These are phyloP conservation scores for Russula lepida DNA, from an alignment of 768 basidiomycete species.

Conservation along the genomic window DNA sequence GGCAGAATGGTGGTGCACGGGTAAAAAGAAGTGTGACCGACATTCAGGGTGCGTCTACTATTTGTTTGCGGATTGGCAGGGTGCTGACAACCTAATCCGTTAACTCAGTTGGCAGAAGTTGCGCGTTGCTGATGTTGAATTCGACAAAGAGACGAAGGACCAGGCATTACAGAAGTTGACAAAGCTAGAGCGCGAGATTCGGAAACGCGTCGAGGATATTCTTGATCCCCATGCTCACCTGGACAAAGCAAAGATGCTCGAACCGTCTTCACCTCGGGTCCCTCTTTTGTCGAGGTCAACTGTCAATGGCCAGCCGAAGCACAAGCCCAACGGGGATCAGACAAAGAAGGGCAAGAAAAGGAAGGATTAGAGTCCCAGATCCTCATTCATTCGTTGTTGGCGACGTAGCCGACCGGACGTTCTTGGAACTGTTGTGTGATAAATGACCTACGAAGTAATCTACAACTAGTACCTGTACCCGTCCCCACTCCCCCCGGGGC, in stretches of 20 bases:
- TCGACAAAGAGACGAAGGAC: conserved; percentile 71
- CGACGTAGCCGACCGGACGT: neutral
- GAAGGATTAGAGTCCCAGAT: conserved; percentile 9
- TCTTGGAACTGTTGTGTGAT: neutral
- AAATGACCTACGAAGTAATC: conserved; percentile 18
- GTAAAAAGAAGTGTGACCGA: conserved; percentile 66
- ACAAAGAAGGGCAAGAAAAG: conserved; percentile 22
- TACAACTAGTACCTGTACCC: conserved; percentile 21
- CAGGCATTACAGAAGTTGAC: conserved; percentile 58
- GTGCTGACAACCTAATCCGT: conserved; percentile 12
- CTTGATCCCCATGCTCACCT: conserved; percentile 27
- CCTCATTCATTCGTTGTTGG: neutral
- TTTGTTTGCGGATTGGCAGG: neutral
- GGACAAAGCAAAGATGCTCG: conserved; percentile 1
- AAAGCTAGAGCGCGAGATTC: conserved; percentile 67
- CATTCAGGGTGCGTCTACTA: conserved; percentile 54
- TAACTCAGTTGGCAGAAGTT: conserved; percentile 66
- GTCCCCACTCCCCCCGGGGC: conserved; percentile 23
- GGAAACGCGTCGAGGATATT: conserved; percentile 69
- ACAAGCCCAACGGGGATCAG: conserved; percentile 18
- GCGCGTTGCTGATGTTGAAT: conserved; percentile 59
- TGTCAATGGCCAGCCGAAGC: conserved; percentile 28
- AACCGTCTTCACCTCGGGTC: conserved; percentile 18
- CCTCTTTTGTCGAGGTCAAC: conserved; percentile 19
- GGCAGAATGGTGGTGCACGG: conserved; percentile 73